A percentile compares a stretch with the other conserved stretches of the same genome.
phyloP scores from a whole-genome alignment of 2,329 filamentous ascomycete genomes.

The Phialocephala subalpina region DNA sequence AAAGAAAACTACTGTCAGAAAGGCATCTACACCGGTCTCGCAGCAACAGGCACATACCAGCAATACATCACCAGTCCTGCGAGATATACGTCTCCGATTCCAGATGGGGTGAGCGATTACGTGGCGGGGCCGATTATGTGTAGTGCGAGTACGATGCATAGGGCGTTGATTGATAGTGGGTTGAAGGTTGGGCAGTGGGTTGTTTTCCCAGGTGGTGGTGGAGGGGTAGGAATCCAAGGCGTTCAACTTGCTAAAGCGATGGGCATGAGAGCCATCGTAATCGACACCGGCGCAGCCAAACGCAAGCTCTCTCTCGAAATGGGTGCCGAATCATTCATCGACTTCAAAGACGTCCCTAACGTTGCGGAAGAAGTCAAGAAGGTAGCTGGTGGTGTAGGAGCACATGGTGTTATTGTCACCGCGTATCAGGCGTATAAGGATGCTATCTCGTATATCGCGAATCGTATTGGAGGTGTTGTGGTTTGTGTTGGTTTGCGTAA shows the following conservation, averaged over 20 bases:
- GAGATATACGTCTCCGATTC: conserved; percentile 53
- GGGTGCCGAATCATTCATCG: conserved; percentile 39
- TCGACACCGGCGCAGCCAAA: conserved; percentile 37
- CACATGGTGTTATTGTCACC: conserved; percentile 64
- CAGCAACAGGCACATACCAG: conserved; percentile 59
- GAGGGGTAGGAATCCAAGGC: conserved; percentile 40
- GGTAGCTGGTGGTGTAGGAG: conserved; percentile 50
- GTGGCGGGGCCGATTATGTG: conserved; percentile 69
- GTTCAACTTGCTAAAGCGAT: conserved; percentile 40
- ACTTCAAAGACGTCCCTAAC: conserved; percentile 35
- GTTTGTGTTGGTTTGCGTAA: conserved; percentile 31
- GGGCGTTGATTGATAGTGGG: conserved; percentile 57
- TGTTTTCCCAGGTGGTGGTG: conserved; percentile 38
- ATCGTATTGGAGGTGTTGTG: conserved; percentile 28
- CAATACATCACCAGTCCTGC: conserved; percentile 66
- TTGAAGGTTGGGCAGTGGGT: conserved; percentile 40
- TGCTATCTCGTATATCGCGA: conserved; percentile 26
- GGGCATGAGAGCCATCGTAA: conserved; percentile 36
- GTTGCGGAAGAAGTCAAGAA: conserved; percentile 32
- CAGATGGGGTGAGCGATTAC: conserved; percentile 61
- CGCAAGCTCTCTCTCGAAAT: conserved; percentile 33
- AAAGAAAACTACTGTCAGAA: conserved; percentile 60
- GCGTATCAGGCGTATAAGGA: conserved; percentile 30
- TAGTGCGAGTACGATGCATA: conserved; percentile 64
- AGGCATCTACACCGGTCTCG: conserved; percentile 54